Evolutionary conservation across 768 basidiomycete genomes (phyloP), one percentile per base, ranked within the genome.

Genomic region (Pleurotus platypus): DNA sequence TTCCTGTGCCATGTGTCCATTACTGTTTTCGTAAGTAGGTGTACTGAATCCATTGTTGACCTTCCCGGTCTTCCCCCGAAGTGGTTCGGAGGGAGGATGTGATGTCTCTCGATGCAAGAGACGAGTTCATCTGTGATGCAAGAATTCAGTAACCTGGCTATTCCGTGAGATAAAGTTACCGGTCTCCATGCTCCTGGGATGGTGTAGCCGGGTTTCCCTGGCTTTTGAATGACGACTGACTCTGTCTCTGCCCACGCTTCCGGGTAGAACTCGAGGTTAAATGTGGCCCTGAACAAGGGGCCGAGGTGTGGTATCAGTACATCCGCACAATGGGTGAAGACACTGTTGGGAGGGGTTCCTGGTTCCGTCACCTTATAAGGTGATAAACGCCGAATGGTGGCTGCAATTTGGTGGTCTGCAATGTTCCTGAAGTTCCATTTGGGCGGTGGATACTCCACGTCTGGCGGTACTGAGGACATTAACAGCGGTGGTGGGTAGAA

Each of bases 331-430:
- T 62, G 24, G 3, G 56, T 60, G 22, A 70, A 58, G 0, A 72
- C 59, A 1, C 62, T 40, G 39, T 71, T 71, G 0, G 65, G 61
- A 2, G 65, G 63, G 0, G 53, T 46, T 2, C 60, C 66, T 0
- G 66, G 65, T 0, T 68, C 67, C 2, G 67, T 62, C 0, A 66
- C 72, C 57, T 72, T 73, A 61, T 64, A 66, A 0, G 65, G 59
- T 8, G 60, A 60, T 13, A 73, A 62, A 0, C 49, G 20, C 1
- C 27, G 13, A 5, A 71, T 64, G 0, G 61, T 63, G 0, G 26
- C 20, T 6, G 27, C 22, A 39, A 66, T 57, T 30, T 49, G 50
- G 3, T 39, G 20, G 2, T 42, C 18, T 1, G 64, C 56, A n/a
- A 63, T 48, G 35, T 20, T 22, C 2, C 5, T 3, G 42, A 57